Base-by-base conservation (phyloP, 345 rosid species). In the Ricinus communis region DNA sequence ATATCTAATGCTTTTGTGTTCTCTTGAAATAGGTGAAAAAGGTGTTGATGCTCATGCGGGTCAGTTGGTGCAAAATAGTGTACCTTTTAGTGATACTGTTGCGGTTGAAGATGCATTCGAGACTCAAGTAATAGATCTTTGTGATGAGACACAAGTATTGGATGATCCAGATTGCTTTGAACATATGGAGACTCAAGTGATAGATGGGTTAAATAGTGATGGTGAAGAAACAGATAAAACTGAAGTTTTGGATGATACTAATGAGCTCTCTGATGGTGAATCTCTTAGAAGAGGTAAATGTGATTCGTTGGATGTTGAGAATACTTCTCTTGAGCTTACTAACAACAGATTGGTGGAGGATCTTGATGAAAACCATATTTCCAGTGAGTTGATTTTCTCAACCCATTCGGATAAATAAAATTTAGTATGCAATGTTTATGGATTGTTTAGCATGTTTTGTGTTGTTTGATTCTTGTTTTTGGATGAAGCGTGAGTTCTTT, bases 191-290 rank as follows among this genome's bases (percentile, higher is more conserved):
- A 73, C 80, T 11, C 83, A 76, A 30, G 41, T 73, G 66, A 18
- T 73, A 31, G 80, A 80, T 24, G 77, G 62, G 50, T 24, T 41
- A 9, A 82, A 80, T 79, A 64, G 81, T 77, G 86, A 85, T 53
- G 82, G 77, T 82, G 93, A 86, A 78, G 85, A 68, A 69, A 76
- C 80, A 0, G 76, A 72, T 40, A 72, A 62, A 73, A 90, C 91
- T 57, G 86, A 80, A 80, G 78, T 78, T 71, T 74, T 86, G 80
- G 81, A 61, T 62, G 77, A 76, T 5, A 68, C 27, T 52, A 74
- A 49, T 59, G 87, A 77, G 67, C 56, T 77, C 51, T 74, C 66
- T 49, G 90, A 78, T 71, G 83, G 64, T 50, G 85, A 83, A 55
- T 52, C 69, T 2, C 66, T 13, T 41, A 51, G 77, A 50, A 45